A percentile compares a stretch with the other conserved stretches of the same genome.
phyloP scores from a whole-genome alignment of 2,329 filamentous ascomycete species.

The Neophaeococcomyces aloes region DNA sequence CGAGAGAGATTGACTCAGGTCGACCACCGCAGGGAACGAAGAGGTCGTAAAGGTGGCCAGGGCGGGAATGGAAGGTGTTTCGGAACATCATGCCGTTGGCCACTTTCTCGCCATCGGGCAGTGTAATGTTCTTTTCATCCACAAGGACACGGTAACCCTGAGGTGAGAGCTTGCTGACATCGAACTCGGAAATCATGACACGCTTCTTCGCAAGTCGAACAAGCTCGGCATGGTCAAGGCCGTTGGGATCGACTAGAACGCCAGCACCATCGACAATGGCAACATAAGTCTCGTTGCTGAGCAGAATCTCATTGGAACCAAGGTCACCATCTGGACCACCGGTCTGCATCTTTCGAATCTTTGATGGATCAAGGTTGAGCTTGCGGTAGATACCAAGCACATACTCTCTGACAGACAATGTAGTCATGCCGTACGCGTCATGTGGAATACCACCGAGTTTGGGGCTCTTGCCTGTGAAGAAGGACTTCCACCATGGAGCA shows the following conservation, averaged over 20 bases:
- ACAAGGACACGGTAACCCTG: constrained; percentile 86
- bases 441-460: constrained; percentile 94
- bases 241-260: constrained; percentile 85
- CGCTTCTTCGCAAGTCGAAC: constrained; percentile 73
- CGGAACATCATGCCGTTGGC: constrained; percentile 91
- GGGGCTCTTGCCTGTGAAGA: constrained; percentile 98
- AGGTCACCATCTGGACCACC: constrained; percentile 94
- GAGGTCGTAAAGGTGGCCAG: constrained; percentile 64
- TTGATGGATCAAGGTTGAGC: constrained; percentile 73
- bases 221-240: constrained; percentile 74
- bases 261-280: constrained; percentile 93
- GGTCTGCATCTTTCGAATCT: constrained; percentile 89
- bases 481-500: constrained; percentile 99
- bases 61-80: constrained; percentile 89
- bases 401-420: constrained; percentile 88
- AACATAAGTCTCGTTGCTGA: constrained; percentile 91
- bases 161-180: constrained; percentile 71
- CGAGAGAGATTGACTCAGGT: constrained; percentile 90
- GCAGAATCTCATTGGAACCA: constrained; percentile 93
- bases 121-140: constrained; percentile 78
- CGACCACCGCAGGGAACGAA: constrained; percentile 96
- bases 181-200: constrained; percentile 81
- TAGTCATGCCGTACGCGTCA: constrained; percentile 95
- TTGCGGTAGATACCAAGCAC: constrained; percentile 96
- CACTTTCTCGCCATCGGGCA: constrained; percentile 77